Conservation (phyloP, 148 eudicot genomes). For the Rhododendron ferrugineum region DNA sequence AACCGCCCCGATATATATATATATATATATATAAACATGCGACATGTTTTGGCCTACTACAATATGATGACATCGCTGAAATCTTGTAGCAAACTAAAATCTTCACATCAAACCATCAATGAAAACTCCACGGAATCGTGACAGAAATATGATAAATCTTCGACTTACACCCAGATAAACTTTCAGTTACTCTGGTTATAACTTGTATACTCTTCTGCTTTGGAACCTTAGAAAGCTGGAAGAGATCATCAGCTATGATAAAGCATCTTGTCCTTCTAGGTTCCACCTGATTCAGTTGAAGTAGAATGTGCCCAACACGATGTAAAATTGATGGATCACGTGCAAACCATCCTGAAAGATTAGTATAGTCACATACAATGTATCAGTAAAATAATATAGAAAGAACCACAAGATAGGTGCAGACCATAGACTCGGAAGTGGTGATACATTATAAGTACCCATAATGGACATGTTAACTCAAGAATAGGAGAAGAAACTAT, state of each 20-base stretch:
- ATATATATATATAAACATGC: not conserved
- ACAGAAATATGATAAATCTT: slow-evolving; percentile 2
- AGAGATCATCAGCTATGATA: slow-evolving; percentile 78
- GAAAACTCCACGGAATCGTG: not conserved
- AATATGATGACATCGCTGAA: not conserved
- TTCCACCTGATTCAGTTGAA: slow-evolving; percentile 47
- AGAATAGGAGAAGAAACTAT: not conserved
- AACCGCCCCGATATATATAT: too few species aligned
- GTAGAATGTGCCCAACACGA: slow-evolving; percentile 74
- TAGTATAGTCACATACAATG: not conserved
- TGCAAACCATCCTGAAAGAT: slow-evolving; percentile 69
- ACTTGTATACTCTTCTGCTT: slow-evolving; percentile 47
- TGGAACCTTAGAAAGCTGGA: slow-evolving; percentile 64
- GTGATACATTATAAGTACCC: not conserved
- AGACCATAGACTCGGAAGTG: not conserved
- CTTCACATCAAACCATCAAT: not conserved
- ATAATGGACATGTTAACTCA: not conserved
- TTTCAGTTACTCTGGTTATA: slow-evolving; percentile 51
- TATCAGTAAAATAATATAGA: not conserved
- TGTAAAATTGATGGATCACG: slow-evolving; percentile 70
- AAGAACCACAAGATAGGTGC: not conserved
- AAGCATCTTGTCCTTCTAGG: slow-evolving; percentile 59
- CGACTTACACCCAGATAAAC: slow-evolving; percentile 70
- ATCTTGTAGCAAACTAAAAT: slow-evolving; percentile 2
- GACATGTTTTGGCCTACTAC: not conserved